Conservation (phyloP, 768 basidiomycete genomes). For the Calocybe gangraenosa region DNA sequence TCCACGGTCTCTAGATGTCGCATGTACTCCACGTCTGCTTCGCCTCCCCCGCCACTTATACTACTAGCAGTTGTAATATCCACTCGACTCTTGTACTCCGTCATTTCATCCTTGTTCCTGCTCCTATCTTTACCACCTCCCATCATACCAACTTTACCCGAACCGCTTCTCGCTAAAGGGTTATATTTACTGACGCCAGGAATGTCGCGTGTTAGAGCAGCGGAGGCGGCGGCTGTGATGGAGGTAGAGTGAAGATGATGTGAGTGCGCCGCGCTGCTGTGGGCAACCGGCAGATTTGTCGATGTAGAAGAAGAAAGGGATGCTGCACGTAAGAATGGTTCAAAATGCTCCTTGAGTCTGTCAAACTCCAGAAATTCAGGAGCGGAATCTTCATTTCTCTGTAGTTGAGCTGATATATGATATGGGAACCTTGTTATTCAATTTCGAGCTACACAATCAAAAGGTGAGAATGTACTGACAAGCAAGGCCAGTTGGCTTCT, state of each 20-base stretch:
- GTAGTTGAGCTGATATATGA: conserved; percentile 70
- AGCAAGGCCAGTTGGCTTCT: conserved; percentile 94
- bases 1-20: conserved; percentile 54
- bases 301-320: conserved; percentile 65
- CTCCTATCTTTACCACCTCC: conserved; percentile 59
- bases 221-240: conserved; percentile 86
- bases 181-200: conserved; percentile 79
- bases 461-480: conserved; percentile 40
- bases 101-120: conserved; percentile 71
- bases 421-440: too few relatives aligned
- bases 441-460: too few relatives aligned
- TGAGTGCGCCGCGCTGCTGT: conserved; percentile 52
- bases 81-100: conserved; percentile 69
- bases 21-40: conserved; percentile 69
- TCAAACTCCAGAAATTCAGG: conserved; percentile 89
- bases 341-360: conserved; percentile 93
- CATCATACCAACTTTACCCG: conserved; percentile 39
- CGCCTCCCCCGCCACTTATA: conserved; percentile 56
- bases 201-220: conserved; percentile 83
- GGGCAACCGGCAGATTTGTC: conserved; percentile 36
- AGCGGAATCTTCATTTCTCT: conserved; percentile 83
- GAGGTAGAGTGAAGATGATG: conserved; percentile 76
- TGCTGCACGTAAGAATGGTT: conserved; percentile 86
- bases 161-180: conserved; percentile 46
- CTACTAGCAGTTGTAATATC: conserved; percentile 55